These are phyloP conservation scores for Phytophthora sansomeana DNA, from an alignment of 352 stramenopile genomes.

Conservation along the genomic window DNA sequence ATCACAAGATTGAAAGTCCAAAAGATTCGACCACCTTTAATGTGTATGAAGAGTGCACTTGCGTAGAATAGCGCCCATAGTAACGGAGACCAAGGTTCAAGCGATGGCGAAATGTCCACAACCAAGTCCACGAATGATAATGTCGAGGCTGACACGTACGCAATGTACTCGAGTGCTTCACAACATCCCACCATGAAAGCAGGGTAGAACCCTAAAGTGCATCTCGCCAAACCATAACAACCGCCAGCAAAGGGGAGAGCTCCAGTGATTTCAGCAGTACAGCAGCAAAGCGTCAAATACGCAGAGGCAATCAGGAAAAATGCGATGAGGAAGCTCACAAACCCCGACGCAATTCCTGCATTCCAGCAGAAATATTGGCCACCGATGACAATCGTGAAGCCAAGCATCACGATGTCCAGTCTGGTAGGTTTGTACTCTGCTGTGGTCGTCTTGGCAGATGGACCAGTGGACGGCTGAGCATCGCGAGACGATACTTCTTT, in stretches of 20 bases:
- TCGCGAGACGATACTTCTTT: conserved; percentile 1
- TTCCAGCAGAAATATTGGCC: conserved; percentile 59
- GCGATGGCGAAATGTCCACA: conserved; percentile 18
- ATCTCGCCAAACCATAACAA: conserved; percentile 43
- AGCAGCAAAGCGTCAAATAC: conserved; percentile 44
- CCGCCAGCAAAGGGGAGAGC: conserved; percentile 43
- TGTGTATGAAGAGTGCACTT: conserved; percentile 41
- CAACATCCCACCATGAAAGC: conserved; percentile 47
- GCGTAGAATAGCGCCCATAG: conserved; percentile 43
- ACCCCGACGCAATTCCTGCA: conserved; percentile 37
- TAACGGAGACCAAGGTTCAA: conserved; percentile 23
- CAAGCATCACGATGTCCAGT: conserved; percentile 40
- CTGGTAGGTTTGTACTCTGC: conserved; percentile 34
- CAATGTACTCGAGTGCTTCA: conserved; percentile 53
- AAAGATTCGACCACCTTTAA: conserved; percentile 38
- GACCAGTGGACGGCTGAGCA: not conserved
- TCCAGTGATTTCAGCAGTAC: conserved; percentile 43
- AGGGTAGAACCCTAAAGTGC: conserved; percentile 47
- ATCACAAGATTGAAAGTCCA: conserved; percentile 54
- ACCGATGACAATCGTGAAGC: conserved; percentile 52
- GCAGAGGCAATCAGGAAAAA: conserved; percentile 35
- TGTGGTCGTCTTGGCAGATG: not conserved
- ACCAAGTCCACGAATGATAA: conserved; percentile 46
- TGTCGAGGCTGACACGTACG: conserved; percentile 46
- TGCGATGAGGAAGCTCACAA: conserved; percentile 40